A percentile compares a stretch with the other conserved stretches of the same genome.
Conservation (phyloP, 2,329 filamentous ascomycete genomes). For the Beauveria varroae region DNA sequence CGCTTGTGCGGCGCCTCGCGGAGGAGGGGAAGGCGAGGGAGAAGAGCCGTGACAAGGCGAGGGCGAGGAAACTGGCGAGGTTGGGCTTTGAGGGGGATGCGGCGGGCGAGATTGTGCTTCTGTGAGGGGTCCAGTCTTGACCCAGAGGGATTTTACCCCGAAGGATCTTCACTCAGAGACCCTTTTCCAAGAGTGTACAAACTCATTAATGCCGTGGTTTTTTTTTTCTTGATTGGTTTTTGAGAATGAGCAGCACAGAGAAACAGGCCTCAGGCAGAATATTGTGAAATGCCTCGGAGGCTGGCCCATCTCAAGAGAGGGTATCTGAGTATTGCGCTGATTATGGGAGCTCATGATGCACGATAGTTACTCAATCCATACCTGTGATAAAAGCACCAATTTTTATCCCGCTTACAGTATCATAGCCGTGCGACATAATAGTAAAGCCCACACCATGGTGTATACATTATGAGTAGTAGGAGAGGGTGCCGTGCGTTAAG, state of each 20-base stretch:
- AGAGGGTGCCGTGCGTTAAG: neutral
- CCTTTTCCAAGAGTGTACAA: too few relatives aligned
- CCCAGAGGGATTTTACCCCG: neutral
- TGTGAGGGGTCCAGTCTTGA: constrained; percentile 34
- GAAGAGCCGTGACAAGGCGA: constrained; percentile 65
- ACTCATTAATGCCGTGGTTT: neutral
- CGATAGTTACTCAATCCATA: neutral
- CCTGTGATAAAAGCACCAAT: neutral
- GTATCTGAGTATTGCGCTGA: neutral
- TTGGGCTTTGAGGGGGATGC: constrained; percentile 87
- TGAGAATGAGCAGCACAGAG: constrained; percentile 17
- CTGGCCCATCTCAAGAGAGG: neutral
- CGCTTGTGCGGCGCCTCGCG: constrained; percentile 64
- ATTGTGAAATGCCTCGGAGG: constrained; percentile 52
- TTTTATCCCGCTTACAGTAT: neutral
- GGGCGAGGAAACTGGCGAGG: constrained; percentile 61
- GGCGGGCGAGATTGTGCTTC: constrained; percentile 63
- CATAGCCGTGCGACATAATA: neutral
- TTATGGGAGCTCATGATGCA: neutral
- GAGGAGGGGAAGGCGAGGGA: constrained; percentile 63
- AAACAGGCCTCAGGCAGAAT: constrained; percentile 41
- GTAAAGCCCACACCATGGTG: too few relatives aligned
- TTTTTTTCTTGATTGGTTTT: constrained; percentile 11
- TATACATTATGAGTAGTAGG: neutral
- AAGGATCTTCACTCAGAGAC: too few relatives aligned